phyloP scores from a whole-genome alignment of 2,329 filamentous ascomycete genomes.

The Aureobasidium sp. region DNA sequence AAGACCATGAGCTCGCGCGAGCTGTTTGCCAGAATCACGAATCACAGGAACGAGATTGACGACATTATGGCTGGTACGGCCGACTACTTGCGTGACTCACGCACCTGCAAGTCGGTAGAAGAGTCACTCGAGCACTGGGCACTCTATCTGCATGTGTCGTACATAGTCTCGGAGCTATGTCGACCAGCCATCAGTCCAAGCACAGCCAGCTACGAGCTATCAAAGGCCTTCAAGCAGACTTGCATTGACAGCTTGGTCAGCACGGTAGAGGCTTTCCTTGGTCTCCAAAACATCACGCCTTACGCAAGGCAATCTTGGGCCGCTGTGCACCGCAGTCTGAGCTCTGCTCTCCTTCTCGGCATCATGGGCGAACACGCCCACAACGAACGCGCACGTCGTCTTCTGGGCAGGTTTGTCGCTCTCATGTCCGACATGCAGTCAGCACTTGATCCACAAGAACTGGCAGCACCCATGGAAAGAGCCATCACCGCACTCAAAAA shows the following conservation, averaged over 20 bases:
- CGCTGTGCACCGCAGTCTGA: slow-evolving; percentile 38
- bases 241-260: slow-evolving; percentile 48
- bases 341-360: slow-evolving; percentile 37
- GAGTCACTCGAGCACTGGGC: slow-evolving; percentile 55
- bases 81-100: slow-evolving; percentile 50
- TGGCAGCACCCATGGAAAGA: slow-evolving; percentile 41
- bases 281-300: slow-evolving; percentile 46
- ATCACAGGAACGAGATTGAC: slow-evolving; percentile 51
- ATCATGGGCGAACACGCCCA: slow-evolving; percentile 39
- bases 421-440: slow-evolving; percentile 42
- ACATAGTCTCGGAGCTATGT: slow-evolving; percentile 56
- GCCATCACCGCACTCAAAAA: slow-evolving; percentile 40
- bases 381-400: slow-evolving; percentile 38
- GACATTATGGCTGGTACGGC: slow-evolving; percentile 52
- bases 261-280: slow-evolving; percentile 55
- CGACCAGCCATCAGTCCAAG: slow-evolving; percentile 52
- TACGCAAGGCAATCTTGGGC: slow-evolving; percentile 39
- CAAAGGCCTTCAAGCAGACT: slow-evolving; percentile 44
- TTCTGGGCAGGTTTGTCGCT: slow-evolving; percentile 41
- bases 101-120: slow-evolving; percentile 39
- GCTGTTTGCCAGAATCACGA: slow-evolving; percentile 45
- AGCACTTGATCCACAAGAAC: slow-evolving; percentile 40
- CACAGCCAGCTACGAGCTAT: slow-evolving; percentile 37
- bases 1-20: slow-evolving; percentile 48
- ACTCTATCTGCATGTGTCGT: slow-evolving; percentile 54